Evolutionary conservation across 345 rosid genomes (phyloP), one percentile per base, ranked within the genome.

Genomic region (Gossypium ekmanianum): DNA sequence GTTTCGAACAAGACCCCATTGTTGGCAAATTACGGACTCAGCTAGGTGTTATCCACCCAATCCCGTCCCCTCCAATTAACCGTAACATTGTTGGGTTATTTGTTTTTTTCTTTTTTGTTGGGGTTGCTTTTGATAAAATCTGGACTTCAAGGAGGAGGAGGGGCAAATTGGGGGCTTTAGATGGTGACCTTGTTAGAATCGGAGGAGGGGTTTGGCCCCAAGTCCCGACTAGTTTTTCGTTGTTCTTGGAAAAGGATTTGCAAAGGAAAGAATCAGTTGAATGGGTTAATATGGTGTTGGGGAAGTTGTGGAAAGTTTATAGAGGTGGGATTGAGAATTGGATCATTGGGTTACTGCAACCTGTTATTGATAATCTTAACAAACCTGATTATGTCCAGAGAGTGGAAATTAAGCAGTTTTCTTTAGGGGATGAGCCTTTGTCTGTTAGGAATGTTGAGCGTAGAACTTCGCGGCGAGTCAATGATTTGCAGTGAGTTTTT

Each of bases 261-360:
- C 94, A 86, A 76, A 89, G 99, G 87, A 95, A 95, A 76, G 99
- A 95, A 76, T 95, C 98, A 0, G 99, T 95, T 62, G 99, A 95
- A 80, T 95, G 99, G 99, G 99, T 95, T 48, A 95, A 95, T 75
- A 95, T 95, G 98, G 99, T 95, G 71, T 51, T 95, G 92, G 98
- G 93, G 44, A 95, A 95, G 86, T 74, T 93, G 50, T 93, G 99
- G 99, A 95, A 93, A 83, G 99, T 95, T n/a, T 95, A 95, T 65
- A 90, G 98, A 83, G 91, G 83, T 76, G 97, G 90, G 55, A 80
- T 95, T 74, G 99, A 95, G 88, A 88, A 95, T 83, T 95, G 99
- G 98, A 58, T 95, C 3, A 81, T 87, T 56, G 99, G 99, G 57
- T 77, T 86, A 81, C 83, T 95, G 82, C 99, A 95, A 85, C 99